Evolutionary conservation across 371 early-diverging fungal genomes (phyloP), one percentile per base, ranked within the genome.

Genomic region (Smittium culicis): DNA sequence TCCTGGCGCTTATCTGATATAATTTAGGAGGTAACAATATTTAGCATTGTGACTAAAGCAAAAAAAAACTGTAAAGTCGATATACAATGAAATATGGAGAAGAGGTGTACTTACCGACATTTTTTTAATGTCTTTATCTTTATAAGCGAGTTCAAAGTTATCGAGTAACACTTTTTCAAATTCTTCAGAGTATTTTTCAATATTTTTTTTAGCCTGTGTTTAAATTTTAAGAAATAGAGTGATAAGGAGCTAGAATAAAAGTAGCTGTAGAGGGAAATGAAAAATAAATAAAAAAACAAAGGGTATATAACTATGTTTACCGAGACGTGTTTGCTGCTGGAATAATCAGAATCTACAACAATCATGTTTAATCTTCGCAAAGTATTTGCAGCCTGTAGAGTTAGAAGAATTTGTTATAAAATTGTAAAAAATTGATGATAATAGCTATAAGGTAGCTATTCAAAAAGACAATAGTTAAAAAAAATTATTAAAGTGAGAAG

Each of bases 171-270:
- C 85, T 67, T 87, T 90, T 74, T 97, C 98, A 66, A 96, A 83
- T 61, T 84, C 82, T 72, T 97, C 98, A 68, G 92, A 91, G 70
- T 89, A 95, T 68, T 83, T 86, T 73, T 96, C 96, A 55, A 97
- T 93, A 65, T 84, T 86, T 83, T 89, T 74, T 70, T 77, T 77
- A 20, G 77, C 77, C 33, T 54, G 45, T n/a, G n/a, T n/a, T n/a
- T n/a, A n/a, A n/a, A n/a, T n/a, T n/a, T n/a, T n/a, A n/a, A n/a
- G n/a, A n/a, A n/a, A n/a, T n/a, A n/a, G n/a, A n/a, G n/a, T n/a
- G n/a, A n/a, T n/a, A n/a, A n/a, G n/a, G n/a, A n/a, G n/a, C 14
- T 20, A 34, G 30, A 27, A 29, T 11, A 45, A 45, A 45, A 20
- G 20, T 20, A 11, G 11, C 57, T 16, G 57, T n/a, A 20, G 57